Evolutionary conservation across 2,329 filamentous ascomycete genomes (phyloP), one percentile per base, ranked within the genome.

Genomic region (Ramularia endophylla): DNA sequence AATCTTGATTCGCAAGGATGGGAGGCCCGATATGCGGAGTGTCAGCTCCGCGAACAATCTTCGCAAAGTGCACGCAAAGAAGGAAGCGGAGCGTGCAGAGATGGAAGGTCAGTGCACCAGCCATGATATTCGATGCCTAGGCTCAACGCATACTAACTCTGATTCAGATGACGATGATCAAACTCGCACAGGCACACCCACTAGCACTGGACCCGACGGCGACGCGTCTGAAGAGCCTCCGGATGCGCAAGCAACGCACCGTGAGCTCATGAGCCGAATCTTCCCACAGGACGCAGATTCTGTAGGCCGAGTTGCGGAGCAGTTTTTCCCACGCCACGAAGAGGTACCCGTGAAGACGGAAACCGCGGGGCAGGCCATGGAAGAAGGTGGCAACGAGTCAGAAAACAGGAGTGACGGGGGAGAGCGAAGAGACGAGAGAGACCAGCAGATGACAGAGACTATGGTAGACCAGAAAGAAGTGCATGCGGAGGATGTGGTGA

Each of bases 1-100:
- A 1, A 60, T 74, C 13, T 54, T 74, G 20, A 73, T 74, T 41
- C 63, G 71, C 30, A 74, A 74, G 47, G 71, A 74, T 42, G 71
- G 71, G 4, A 57, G 67, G 8, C 70, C 71, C 4, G 71, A 74
- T 43, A 72, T 72, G 68, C 66, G 71, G 8, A 70, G 66, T 20
- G 68, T 73, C n/a, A 70, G 67, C 46, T 71, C 67, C 9, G 70
- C 70, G n/a, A 69, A 70, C 35, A 73, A 73, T 44, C 53, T 73
- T 11, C 64, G 70, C 28, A 73, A 72, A 48, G 70, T 73, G 3
- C 70, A 73, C 50, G 69, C 69, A 17, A 65, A 68, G 43, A 72
- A 71, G 40, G 70, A 73, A 39, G 61, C 61, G 3, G 61, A 63
- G 43, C 54, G 60, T 11, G 54, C 53, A 13, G 58, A 57, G 44